phyloP scores from a whole-genome alignment of 108 stramenopile species.

The Discostella pseudostelligera region DNA sequence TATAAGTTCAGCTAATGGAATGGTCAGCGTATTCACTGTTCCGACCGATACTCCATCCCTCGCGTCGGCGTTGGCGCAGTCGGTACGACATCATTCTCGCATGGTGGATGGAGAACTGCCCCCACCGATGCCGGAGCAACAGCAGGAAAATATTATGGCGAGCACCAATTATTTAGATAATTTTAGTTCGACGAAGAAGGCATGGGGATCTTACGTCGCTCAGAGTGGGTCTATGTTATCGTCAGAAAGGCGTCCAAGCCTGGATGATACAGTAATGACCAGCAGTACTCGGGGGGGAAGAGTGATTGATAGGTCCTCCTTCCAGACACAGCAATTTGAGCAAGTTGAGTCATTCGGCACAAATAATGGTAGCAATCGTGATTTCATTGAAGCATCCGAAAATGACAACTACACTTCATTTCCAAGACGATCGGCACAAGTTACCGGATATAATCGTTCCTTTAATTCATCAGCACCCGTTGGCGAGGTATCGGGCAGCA shows the following conservation, averaged over 20 bases:
- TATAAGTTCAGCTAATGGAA: conserved; percentile 1
- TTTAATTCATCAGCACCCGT: conserved; percentile 3
- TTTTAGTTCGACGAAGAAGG: not conserved
- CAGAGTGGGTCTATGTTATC: no score
- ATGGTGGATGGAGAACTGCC: conserved; percentile 27
- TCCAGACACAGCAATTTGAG: not conserved
- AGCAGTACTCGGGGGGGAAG: not conserved
- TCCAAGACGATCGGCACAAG: conserved; percentile 3
- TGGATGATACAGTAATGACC: conserved; percentile 18
- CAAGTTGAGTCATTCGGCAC: not conserved
- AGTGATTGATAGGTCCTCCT: not conserved
- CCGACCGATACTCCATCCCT: conserved; percentile 18
- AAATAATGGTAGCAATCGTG: no score
- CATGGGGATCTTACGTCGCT: not conserved
- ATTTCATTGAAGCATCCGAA: not conserved
- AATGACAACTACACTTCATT: no score
- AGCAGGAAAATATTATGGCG: not conserved
- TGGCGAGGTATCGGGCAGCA: conserved; percentile 11
- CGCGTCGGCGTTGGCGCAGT: conserved; percentile 25
- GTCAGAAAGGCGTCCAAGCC: no score
- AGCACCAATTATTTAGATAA: not conserved
- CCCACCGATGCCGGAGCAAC: not conserved
- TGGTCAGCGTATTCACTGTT: conserved; percentile 3
- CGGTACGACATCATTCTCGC: conserved; percentile 37
- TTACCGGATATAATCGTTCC: not conserved